A percentile compares a stretch with the other conserved stretches of the same genome.
Conservation (phyloP, 2,329 filamentous ascomycete genomes). For the Alternaria triticina region DNA sequence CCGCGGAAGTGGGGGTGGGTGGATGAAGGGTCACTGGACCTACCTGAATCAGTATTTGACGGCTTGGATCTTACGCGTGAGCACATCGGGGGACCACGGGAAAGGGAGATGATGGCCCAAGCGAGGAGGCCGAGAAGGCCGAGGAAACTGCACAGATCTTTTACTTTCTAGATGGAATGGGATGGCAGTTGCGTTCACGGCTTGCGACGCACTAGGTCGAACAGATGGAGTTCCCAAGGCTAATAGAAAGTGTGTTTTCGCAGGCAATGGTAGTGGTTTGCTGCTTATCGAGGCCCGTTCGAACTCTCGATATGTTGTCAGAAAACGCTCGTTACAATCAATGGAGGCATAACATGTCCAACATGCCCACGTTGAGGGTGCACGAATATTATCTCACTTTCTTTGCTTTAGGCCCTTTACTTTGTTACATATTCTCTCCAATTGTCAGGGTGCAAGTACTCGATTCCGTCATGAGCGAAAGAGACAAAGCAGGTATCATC, state of each 20-base stretch:
- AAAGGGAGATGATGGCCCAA: neutral
- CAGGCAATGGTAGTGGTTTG: neutral
- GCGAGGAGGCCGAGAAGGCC: neutral
- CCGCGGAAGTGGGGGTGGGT: too few relatives aligned
- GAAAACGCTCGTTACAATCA: neutral
- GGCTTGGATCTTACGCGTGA: neutral
- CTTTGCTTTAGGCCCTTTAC: too few relatives aligned
- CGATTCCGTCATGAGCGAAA: neutral
- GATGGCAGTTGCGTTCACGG: neutral
- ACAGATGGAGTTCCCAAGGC: neutral
- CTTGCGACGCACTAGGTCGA: neutral
- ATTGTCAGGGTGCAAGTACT: neutral
- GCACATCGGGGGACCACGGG: neutral
- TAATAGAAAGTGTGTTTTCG: neutral
- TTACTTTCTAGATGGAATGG: neutral
- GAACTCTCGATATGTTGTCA: neutral
- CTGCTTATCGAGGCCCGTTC: neutral
- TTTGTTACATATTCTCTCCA: neutral
- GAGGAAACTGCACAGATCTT: neutral
- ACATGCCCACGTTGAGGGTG: neutral
- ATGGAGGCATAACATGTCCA: rapidly evolving
- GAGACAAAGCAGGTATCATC: neutral
- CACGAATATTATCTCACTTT: too few relatives aligned
- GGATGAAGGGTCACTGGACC: too few relatives aligned
- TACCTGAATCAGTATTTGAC: neutral